These are phyloP conservation scores for Xylaria digitata DNA, from an alignment of 2,329 filamentous ascomycete species.

Conservation along the genomic window DNA sequence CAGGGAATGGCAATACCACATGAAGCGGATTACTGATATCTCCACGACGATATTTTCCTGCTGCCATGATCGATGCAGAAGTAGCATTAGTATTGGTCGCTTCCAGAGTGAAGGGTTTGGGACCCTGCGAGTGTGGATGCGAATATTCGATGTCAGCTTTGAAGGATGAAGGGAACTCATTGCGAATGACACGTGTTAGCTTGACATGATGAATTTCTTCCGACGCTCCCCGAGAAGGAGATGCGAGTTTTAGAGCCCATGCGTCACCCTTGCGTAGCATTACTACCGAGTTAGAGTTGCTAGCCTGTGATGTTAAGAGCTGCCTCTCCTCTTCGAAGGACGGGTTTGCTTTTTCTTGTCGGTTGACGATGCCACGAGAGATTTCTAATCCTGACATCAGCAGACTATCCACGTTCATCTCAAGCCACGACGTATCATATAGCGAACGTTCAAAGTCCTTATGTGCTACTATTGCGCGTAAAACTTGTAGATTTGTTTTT, in stretches of 20 bases:
- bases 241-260: constrained; percentile 29
- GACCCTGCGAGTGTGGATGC: constrained; percentile 11
- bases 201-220: constrained; percentile 35
- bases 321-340: constrained; percentile 7
- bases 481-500: constrained; percentile 32
- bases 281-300: constrained; percentile 15
- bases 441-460: constrained; percentile 22
- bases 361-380: constrained; percentile 9
- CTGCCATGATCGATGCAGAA: constrained; percentile 30
- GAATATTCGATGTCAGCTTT: constrained; percentile 36
- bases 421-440: constrained; percentile 36
- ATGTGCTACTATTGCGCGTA: constrained; percentile 33
- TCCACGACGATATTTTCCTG: constrained; percentile 34
- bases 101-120: constrained; percentile 21
- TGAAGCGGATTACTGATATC: constrained; percentile 31
- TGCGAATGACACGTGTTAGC: constrained; percentile 31
- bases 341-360: constrained; percentile 2
- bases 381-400: constrained; percentile 21
- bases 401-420: constrained; percentile 24
- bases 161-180: constrained; percentile 34
- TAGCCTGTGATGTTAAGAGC: background rate
- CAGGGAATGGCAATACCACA: constrained; percentile 34
- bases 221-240: background rate
- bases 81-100: constrained; percentile 29
- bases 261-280: constrained; percentile 36